A percentile compares a stretch with the other conserved stretches of the same genome.
phyloP scores from a whole-genome alignment of 2,329 filamentous ascomycete genomes.

The Zasmidium citrigriseum region DNA sequence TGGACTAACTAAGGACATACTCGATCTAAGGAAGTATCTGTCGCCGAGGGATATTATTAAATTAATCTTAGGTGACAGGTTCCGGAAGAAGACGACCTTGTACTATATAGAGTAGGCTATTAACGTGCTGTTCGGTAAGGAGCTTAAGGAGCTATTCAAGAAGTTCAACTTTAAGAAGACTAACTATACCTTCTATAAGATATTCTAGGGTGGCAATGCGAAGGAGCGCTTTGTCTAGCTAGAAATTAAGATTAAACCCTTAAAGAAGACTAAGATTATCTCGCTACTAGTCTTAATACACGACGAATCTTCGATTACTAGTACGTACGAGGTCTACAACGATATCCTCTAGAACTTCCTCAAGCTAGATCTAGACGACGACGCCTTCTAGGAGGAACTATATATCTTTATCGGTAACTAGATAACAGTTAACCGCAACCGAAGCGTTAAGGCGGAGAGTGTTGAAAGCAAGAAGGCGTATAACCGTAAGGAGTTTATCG shows the following conservation, averaged over 20 bases:
- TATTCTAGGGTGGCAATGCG: not conserved
- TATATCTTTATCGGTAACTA: not conserved
- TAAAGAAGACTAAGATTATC: not conserved
- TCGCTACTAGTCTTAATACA: conserved; percentile 1
- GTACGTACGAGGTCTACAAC: conserved; percentile 1
- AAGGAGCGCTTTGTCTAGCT: not conserved
- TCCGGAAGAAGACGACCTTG: not conserved
- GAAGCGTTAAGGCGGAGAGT: not conserved
- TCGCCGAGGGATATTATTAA: not conserved
- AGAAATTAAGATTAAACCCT: not conserved
- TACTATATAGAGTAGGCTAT: not conserved
- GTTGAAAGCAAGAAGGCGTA: not conserved
- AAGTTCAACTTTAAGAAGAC: not conserved
- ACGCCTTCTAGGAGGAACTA: not conserved
- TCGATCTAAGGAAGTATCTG: not conserved
- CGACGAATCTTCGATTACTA: conserved; percentile 1
- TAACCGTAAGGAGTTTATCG: not conserved
- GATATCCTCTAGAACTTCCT: not conserved
- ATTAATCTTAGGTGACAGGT: not conserved
- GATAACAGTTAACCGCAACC: not conserved
- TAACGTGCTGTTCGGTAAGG: not conserved
- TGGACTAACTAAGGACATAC: not conserved
- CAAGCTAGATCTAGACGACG: not conserved
- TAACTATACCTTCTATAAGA: not conserved
- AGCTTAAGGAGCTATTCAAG: not conserved